A percentile compares a stretch with the other conserved stretches of the same genome.
Conservation (phyloP, 140 eudicot species). For the Stevia rebaudiana region DNA sequence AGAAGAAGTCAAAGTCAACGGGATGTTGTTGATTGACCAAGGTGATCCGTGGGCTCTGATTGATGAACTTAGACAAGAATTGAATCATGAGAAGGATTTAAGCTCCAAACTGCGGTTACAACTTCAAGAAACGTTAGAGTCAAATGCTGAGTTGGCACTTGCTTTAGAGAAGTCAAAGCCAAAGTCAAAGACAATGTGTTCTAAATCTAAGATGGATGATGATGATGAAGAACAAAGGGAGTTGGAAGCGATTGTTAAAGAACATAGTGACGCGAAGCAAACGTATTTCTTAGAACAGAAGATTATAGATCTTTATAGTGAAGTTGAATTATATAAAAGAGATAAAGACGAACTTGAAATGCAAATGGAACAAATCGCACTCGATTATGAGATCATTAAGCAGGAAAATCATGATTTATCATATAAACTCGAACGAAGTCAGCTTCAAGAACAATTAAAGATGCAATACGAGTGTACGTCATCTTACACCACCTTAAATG, state of each 20-base stretch:
- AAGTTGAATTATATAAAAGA: constrained; percentile 61
- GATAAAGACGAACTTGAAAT: constrained; percentile 87
- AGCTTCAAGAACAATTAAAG: constrained; percentile 72
- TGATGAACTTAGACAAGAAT: constrained; percentile 67
- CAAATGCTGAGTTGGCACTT: constrained; percentile 58
- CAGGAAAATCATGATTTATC: constrained; percentile 82
- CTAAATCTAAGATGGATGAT: constrained; percentile 29
- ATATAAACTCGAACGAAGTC: constrained; percentile 68
- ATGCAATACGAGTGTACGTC: constrained; percentile 68
- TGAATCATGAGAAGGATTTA: constrained; percentile 56
- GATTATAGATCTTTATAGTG: constrained; percentile 54
- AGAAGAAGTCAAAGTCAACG: constrained; percentile 34
- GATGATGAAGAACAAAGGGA: constrained; percentile 81
- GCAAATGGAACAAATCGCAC: constrained; percentile 94
- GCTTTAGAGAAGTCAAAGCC: constrained; percentile 66
- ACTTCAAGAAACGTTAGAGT: constrained; percentile 66
- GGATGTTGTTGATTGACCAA: constrained; percentile 42
- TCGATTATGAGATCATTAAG: constrained; percentile 88
- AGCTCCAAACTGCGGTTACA: constrained; percentile 64
- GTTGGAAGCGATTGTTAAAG: constrained; percentile 72
- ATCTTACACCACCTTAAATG: constrained; percentile 44
- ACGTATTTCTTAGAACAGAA: constrained; percentile 60
- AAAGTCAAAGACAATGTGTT: constrained; percentile 47
- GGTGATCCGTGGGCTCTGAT: constrained; percentile 66
- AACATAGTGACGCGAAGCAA: constrained; percentile 61